A percentile compares a stretch with the other conserved stretches of the same genome.
Evolutionary conservation across 2,329 filamentous ascomycete genomes (phyloP).

Genomic region (Alternaria brassicicola): DNA sequence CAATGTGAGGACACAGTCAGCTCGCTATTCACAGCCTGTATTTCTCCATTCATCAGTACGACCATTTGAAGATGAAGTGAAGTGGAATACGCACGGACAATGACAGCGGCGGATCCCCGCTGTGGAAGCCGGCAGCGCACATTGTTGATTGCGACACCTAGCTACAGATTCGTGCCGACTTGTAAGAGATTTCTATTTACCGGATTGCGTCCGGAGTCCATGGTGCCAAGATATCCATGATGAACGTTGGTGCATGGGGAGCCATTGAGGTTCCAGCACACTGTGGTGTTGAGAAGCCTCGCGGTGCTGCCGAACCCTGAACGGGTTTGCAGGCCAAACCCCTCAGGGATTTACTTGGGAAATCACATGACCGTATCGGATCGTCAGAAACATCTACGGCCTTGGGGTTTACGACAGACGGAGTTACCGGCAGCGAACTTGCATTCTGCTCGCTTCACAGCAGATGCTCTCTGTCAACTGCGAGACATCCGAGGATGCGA

Average conservation of each 20-base stretch:
- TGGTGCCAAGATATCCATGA: constrained; percentile 4
- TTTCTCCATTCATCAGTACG: constrained; percentile 10
- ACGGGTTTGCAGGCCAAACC: neutral
- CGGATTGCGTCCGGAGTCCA: constrained; percentile 27
- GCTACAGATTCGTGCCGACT: constrained; percentile 21
- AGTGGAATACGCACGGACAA: constrained; percentile 27
- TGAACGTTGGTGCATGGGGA: constrained; percentile 29
- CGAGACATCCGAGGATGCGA: constrained; percentile 1
- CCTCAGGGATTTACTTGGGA: neutral
- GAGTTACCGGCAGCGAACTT: neutral
- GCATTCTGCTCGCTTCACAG: neutral
- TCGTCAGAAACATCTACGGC: neutral
- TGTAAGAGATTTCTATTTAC: constrained; percentile 22
- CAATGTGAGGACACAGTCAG: constrained; percentile 6
- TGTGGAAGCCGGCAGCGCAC: constrained; percentile 25
- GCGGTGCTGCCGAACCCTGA: constrained; percentile 1
- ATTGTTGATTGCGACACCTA: constrained; percentile 25
- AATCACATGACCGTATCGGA: constrained; percentile 12
- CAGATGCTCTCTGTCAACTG: neutral
- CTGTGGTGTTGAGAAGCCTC: neutral
- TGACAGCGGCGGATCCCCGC: constrained; percentile 20
- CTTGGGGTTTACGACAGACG: neutral
- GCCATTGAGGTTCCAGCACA: constrained; percentile 18
- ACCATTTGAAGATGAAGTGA: constrained; percentile 27
- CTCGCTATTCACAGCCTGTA: neutral